A percentile compares a stretch with the other conserved stretches of the same genome.
Conservation (phyloP, 148 eudicot genomes). For the Cornus kousa region DNA sequence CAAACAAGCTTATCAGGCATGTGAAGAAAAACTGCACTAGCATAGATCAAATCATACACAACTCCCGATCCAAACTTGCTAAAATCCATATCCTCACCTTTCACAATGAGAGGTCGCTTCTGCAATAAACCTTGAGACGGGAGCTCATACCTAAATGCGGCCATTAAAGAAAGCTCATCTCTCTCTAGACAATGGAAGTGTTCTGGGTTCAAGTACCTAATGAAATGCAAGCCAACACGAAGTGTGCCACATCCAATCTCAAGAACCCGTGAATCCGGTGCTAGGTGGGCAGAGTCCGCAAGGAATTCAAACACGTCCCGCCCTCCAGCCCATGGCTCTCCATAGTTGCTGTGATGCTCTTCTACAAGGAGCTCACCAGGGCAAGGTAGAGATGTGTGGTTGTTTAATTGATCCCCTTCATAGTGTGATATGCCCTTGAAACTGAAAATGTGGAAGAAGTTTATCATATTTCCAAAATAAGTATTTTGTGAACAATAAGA, state of each 20-base stretch:
- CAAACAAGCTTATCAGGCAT: constrained; percentile 97
- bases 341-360: constrained; percentile 95
- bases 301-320: constrained; percentile 91
- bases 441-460: constrained; percentile 33
- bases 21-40: constrained; percentile 95
- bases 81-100: constrained; percentile 92
- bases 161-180: constrained; percentile 93
- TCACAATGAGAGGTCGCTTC: constrained; percentile 84
- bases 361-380: constrained; percentile 95
- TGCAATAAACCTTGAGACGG: constrained; percentile 85
- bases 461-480: not conserved
- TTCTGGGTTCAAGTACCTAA: constrained; percentile 69
- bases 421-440: constrained; percentile 95
- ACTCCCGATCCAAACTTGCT: constrained; percentile 62
- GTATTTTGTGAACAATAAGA: not conserved
- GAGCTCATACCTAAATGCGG: constrained; percentile 87
- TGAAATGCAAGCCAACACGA: constrained; percentile 92
- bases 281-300: constrained; percentile 61
- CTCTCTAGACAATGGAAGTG: constrained; percentile 89
- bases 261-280: constrained; percentile 66
- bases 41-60: constrained; percentile 75
- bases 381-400: constrained; percentile 89
- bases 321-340: constrained; percentile 99
- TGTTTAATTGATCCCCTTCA: constrained; percentile 66
- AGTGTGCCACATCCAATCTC: constrained; percentile 98